Conservation (phyloP, 139 green algal genomes). For the Chlorella sp. region DNA sequence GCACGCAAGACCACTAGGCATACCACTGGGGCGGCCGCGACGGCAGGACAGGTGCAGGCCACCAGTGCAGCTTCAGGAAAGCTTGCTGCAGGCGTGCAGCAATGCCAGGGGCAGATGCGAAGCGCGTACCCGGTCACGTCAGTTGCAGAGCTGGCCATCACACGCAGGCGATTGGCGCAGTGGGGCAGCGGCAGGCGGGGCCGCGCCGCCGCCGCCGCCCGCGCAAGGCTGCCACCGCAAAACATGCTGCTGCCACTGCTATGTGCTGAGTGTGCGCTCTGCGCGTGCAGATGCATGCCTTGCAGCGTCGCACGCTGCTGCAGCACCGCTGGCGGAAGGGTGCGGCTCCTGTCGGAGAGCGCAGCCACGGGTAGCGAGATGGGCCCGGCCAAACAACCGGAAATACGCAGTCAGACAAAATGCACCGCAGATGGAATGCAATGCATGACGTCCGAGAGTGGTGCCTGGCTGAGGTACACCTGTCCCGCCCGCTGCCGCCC, state of each 20-base stretch:
- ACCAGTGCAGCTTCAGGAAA: no score
- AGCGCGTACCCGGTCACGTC: background rate
- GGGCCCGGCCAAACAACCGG: background rate
- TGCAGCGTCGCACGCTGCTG: background rate
- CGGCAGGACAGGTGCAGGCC: no score
- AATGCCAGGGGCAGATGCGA: background rate
- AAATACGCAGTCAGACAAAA: background rate
- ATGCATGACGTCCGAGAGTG: background rate
- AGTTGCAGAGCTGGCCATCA: conserved; percentile 20
- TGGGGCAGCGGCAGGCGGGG: conserved; percentile 5
- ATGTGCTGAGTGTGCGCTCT: background rate
- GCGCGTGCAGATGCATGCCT: background rate
- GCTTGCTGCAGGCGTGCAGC: no score
- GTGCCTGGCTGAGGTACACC: no score
- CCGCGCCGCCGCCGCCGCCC: conserved; percentile 13
- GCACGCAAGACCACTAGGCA: no score
- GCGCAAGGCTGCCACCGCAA: conserved; percentile 13
- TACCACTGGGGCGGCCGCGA: no score
- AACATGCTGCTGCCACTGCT: conserved; percentile 23
- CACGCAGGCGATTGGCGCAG: background rate
- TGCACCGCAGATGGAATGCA: background rate
- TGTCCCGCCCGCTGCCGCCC: no score
- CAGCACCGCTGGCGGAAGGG: no score
- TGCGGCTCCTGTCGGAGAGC: no score
- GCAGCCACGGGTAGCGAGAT: background rate